These are phyloP conservation scores for Azolla pinnata DNA, from an alignment of 75 land plant species.

Conservation along the genomic window DNA sequence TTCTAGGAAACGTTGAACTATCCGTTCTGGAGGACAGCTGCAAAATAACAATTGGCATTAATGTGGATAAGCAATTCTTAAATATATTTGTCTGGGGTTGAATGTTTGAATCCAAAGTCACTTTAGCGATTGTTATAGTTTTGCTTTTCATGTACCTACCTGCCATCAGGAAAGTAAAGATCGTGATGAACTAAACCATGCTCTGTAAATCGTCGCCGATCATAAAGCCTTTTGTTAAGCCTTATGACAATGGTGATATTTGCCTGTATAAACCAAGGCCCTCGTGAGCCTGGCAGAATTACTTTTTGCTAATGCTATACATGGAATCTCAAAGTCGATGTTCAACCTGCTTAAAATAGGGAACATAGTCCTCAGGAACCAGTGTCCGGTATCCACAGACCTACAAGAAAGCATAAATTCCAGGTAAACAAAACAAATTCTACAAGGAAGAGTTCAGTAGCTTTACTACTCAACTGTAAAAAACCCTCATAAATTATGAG, in stretches of 20 bases:
- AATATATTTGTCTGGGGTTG: too few relatives aligned
- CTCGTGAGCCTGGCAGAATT: background rate
- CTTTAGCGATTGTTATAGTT: background rate
- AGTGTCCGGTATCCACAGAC: constrained; percentile 34
- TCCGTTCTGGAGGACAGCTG: constrained; percentile 46
- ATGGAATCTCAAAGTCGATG: background rate
- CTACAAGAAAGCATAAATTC: constrained; percentile 11
- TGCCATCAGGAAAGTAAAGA: constrained; percentile 49
- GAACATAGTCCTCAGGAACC: constrained; percentile 41
- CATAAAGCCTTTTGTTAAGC: constrained; percentile 35
- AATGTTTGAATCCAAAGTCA: too few relatives aligned
- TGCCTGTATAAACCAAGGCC: constrained; percentile 15
- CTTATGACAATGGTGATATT: constrained; percentile 30
- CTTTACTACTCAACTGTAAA: background rate
- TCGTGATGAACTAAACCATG: constrained; percentile 38
- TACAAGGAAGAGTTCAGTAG: background rate
- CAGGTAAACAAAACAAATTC: background rate
- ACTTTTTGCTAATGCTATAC: background rate
- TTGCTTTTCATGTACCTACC: constrained; percentile 7
- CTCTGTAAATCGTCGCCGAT: constrained; percentile 31
- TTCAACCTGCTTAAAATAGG: constrained; percentile 40
- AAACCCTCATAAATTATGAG: background rate
- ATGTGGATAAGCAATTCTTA: too few relatives aligned
- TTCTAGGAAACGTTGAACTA: constrained; percentile 35
- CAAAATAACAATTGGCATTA: constrained; percentile 1